A percentile compares a stretch with the other conserved stretches of the same genome.
These are phyloP conservation scores for Termitomyces sp. DNA, from an alignment of 768 basidiomycete genomes.

Conservation along the genomic window DNA sequence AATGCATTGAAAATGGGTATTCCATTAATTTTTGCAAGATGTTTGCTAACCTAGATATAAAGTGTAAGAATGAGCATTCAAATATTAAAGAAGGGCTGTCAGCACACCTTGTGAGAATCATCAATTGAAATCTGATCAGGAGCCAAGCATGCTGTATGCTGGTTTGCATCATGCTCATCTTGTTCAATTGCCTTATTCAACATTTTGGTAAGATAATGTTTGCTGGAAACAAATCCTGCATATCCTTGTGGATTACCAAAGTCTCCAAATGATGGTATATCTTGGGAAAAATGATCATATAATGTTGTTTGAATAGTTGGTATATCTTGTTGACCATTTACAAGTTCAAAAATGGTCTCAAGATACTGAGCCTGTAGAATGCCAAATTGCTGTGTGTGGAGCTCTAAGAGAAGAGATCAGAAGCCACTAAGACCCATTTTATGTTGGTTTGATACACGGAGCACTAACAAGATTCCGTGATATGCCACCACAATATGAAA, in stretches of 20 bases:
- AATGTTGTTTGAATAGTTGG: not conserved
- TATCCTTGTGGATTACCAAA: not conserved
- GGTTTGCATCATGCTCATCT: not conserved
- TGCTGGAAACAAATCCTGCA: not conserved
- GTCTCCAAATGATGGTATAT: not conserved
- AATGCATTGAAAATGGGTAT: conserved; percentile 16
- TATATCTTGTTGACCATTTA: not conserved
- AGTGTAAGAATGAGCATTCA: not conserved
- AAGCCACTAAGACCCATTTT: not conserved
- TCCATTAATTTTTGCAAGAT: conserved; percentile 17
- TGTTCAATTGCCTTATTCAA: not conserved
- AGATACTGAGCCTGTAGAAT: not conserved
- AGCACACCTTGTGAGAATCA: not conserved
- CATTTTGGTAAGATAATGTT: not conserved
- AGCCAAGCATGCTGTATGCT: not conserved
- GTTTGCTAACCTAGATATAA: conserved; percentile 16
- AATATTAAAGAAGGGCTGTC: not conserved
- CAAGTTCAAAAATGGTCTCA: not conserved
- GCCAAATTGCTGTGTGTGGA: not conserved
- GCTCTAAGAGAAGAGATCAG: not conserved
- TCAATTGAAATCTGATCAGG: not conserved
- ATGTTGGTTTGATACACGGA: not conserved
- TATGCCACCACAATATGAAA: not conserved
- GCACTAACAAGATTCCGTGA: not conserved
- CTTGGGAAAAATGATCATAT: not conserved